Evolutionary conservation across 192 early-diverging fungal species (phyloP).

Genomic region (Hyaloraphidium curvatum): DNA sequence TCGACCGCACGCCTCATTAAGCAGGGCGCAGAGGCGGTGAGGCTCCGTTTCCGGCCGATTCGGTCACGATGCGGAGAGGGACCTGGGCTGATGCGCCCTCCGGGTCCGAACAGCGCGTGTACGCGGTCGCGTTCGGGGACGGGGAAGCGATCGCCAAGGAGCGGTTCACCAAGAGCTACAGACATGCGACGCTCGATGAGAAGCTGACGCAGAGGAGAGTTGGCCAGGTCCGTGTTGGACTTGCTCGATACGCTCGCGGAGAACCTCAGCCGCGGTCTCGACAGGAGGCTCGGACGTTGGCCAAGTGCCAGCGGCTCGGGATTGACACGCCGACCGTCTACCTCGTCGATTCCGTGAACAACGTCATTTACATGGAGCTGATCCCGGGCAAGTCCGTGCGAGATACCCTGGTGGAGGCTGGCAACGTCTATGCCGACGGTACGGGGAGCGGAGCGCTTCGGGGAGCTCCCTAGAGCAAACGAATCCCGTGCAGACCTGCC

Average conservation of each 20-base stretch:
- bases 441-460: neutral
- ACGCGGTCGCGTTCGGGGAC: slow-evolving; percentile 38
- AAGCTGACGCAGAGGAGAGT: slow-evolving; percentile 58
- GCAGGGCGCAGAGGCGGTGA: slow-evolving; percentile 79
- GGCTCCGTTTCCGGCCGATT: slow-evolving; percentile 1
- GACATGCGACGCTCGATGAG: slow-evolving; percentile 76
- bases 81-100: neutral
- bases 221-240: slow-evolving; percentile 24
- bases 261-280: too few relatives aligned
- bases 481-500: slow-evolving; percentile 12
- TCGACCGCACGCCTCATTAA: slow-evolving; percentile 41
- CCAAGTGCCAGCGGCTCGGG: slow-evolving; percentile 42
- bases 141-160: slow-evolving; percentile 64
- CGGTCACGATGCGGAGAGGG: neutral
- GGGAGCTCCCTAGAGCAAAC: neutral
- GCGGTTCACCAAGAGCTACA: slow-evolving; percentile 78
- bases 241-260: too few relatives aligned
- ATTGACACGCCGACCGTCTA: slow-evolving; percentile 70
- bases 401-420: slow-evolving; percentile 28
- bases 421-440: slow-evolving; percentile 6
- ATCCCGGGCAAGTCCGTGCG: slow-evolving; percentile 60
- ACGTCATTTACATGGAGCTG: slow-evolving; percentile 79
- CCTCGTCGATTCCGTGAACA: slow-evolving; percentile 46
- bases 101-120: slow-evolving; percentile 43
- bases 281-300: slow-evolving; percentile 69